Conservation (phyloP, 495 filamentous ascomycete species). For the Platismatia glauca region DNA sequence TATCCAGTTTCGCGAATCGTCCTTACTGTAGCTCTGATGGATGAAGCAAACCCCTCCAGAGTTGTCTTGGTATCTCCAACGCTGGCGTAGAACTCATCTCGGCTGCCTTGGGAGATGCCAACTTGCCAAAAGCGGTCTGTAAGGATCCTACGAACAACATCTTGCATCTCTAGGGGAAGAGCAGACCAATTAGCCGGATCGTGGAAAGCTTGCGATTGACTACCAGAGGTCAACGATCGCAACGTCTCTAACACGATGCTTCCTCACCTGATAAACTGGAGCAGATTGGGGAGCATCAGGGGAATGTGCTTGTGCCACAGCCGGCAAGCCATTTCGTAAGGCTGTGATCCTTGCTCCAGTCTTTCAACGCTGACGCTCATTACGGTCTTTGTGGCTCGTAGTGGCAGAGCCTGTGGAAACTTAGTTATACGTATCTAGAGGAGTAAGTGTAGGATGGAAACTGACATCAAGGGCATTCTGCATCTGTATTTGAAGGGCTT, state of each 20-base stretch:
- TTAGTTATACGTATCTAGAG: constrained; percentile 4
- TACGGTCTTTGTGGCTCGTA: constrained; percentile 82
- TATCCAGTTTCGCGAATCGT: constrained; percentile 89
- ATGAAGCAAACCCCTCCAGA: constrained; percentile 88
- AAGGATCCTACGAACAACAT: constrained; percentile 70
- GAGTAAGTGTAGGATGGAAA: no score
- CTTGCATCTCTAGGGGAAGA: constrained; percentile 67
- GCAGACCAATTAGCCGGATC: constrained; percentile 75
- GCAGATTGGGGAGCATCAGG: constrained; percentile 71
- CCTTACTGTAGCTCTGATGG: constrained; percentile 76
- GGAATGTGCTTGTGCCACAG: constrained; percentile 82
- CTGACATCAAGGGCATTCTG: constrained; percentile 34
- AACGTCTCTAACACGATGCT: constrained; percentile 8
- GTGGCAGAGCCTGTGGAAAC: constrained; percentile 52
- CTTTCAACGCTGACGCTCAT: constrained; percentile 85
- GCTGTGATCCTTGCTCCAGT: constrained; percentile 55
- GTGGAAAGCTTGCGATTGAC: constrained; percentile 88
- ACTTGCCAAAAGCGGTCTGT: constrained; percentile 99
- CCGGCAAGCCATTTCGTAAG: constrained; percentile 59
- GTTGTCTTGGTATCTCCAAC: constrained; percentile 81
- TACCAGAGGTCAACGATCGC: constrained; percentile 31
- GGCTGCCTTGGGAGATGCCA: constrained; percentile 87
- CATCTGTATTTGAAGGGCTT: constrained; percentile 65
- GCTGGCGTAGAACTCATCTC: constrained; percentile 90
- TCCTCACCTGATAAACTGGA: constrained; percentile 68